phyloP scores from a whole-genome alignment of 352 stramenopile species.

The Pythium phragmitis region DNA sequence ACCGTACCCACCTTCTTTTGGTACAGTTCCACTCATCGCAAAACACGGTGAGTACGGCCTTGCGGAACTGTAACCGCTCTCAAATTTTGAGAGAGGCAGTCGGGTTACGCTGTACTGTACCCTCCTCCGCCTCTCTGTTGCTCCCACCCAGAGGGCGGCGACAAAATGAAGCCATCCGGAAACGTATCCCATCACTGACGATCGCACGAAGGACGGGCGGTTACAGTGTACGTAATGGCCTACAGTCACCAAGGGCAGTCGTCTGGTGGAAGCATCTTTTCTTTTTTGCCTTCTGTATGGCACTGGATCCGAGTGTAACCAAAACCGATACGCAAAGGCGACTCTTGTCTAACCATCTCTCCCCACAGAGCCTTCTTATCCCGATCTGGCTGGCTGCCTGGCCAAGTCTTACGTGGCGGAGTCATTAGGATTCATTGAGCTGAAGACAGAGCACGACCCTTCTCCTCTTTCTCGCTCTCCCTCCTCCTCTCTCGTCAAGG shows the following conservation, averaged over 20 bases:
- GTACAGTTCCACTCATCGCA: not conserved
- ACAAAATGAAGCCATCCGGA: slow-evolving; percentile 2
- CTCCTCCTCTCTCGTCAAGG: not conserved
- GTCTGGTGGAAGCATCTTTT: not conserved
- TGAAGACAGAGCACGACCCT: not conserved
- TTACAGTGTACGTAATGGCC: not conserved
- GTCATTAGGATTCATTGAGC: no score
- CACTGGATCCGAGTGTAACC: no score
- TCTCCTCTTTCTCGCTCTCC: not conserved
- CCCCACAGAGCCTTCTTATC: not conserved
- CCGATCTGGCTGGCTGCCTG: no score
- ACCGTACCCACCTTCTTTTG: slow-evolving; percentile 12
- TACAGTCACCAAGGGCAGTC: not conserved
- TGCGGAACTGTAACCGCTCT: not conserved
- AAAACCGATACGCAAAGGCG: no score
- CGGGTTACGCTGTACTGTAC: not conserved
- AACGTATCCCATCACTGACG: no score
- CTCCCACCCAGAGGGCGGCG: not conserved
- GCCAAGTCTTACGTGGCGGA: no score
- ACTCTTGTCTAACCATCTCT: not conserved
- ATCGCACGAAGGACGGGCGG: not conserved
- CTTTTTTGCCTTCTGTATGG: not conserved
- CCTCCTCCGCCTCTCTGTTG: not conserved
- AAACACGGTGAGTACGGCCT: not conserved
- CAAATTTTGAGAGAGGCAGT: not conserved